Conservation (phyloP, 2,329 filamentous ascomycete genomes). For the Coccinonectria pachysandricola region DNA sequence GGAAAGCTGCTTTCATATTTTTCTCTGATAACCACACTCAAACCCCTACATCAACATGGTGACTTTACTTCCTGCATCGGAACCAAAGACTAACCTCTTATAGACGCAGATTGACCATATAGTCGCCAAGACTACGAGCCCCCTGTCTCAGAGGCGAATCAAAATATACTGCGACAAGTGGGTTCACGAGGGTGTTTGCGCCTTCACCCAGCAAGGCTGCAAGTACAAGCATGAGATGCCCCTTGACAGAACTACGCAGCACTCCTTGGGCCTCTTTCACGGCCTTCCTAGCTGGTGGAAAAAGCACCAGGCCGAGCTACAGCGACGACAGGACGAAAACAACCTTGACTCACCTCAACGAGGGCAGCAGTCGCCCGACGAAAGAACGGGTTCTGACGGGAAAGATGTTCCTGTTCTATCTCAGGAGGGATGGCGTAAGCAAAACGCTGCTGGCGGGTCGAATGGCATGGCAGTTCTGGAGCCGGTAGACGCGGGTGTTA, state of each 20-base stretch:
- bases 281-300: constrained; percentile 53
- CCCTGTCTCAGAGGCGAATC: constrained; percentile 31
- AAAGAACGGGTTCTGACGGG: background rate
- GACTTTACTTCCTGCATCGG: no score
- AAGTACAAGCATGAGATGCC: constrained; percentile 91
- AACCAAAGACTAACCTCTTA: constrained; percentile 3
- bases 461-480: no score
- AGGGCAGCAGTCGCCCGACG: background rate
- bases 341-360: background rate
- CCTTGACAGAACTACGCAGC: constrained; percentile 51
- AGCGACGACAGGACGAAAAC: constrained; percentile 11
- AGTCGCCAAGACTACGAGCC: constrained; percentile 19
- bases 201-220: constrained; percentile 78
- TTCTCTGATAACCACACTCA: no score
- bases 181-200: constrained; percentile 77
- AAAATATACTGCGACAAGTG: constrained; percentile 86
- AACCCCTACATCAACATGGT: no score
- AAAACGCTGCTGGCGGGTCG: no score
- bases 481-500: no score
- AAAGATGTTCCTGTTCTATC: background rate
- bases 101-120: constrained; percentile 27
- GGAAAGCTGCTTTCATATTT: constrained; percentile 5
- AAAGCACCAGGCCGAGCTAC: constrained; percentile 39
- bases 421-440: constrained; percentile 3
- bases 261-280: constrained; percentile 59